These are phyloP conservation scores for Candida chauliodis DNA, from an alignment of 805 yeast species.

Conservation along the genomic window DNA sequence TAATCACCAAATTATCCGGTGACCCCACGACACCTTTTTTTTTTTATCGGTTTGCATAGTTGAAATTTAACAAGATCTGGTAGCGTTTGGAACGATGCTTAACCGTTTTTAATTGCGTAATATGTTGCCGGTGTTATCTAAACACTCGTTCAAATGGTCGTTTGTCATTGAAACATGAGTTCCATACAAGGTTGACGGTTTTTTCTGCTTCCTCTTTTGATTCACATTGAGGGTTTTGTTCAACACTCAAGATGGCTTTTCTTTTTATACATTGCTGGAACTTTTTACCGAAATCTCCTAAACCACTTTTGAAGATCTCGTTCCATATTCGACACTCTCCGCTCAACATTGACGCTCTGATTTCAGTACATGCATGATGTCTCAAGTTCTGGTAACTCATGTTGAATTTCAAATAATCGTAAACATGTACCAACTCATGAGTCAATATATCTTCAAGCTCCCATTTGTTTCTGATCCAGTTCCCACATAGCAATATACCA, in stretches of 20 bases:
- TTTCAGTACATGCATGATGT: slow-evolving; percentile 97
- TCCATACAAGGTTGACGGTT: slow-evolving; percentile 85
- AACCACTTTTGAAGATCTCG: slow-evolving; percentile 61
- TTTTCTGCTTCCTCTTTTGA: slow-evolving; percentile 68
- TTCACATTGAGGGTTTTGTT: slow-evolving; percentile 81
- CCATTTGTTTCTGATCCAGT: slow-evolving; percentile 67
- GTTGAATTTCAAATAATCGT: slow-evolving; percentile 83
- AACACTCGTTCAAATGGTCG: slow-evolving; percentile 94
- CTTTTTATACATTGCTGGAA: slow-evolving; percentile 90
- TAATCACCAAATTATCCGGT: too few species aligned
- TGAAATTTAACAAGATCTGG: too few species aligned
- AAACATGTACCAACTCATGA: slow-evolving; percentile 91
- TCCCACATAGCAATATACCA: slow-evolving; percentile 86
- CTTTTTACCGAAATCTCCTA: slow-evolving; percentile 62
- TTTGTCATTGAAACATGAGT: slow-evolving; percentile 89
- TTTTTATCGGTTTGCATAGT: too few species aligned
- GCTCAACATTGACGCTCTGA: slow-evolving; percentile 85
- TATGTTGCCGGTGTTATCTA: too few species aligned
- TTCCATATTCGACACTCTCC: slow-evolving; percentile 94
- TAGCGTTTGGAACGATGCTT: too few species aligned
- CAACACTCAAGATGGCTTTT: slow-evolving; percentile 80
- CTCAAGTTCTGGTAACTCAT: slow-evolving; percentile 80
- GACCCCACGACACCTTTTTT: too few species aligned
- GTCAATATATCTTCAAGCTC: slow-evolving; percentile 88
- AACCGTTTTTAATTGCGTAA: too few species aligned